Evolutionary conservation across 2,329 filamentous ascomycete species (phyloP).

Genomic region (Botryotinia convoluta): DNA sequence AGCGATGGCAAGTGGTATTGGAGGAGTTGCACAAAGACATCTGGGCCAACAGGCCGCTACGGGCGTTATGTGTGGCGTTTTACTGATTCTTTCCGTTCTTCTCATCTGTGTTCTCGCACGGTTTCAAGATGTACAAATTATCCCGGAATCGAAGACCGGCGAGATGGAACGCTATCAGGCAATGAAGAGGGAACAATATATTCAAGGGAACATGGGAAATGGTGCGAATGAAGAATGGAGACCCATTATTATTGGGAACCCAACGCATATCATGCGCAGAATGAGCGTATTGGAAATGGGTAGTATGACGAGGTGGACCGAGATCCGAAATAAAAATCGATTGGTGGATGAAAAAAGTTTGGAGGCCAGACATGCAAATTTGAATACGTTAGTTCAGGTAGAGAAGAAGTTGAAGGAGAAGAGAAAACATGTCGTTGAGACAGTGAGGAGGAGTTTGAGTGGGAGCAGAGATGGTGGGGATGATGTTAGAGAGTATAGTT

Average conservation of each 20-base stretch:
- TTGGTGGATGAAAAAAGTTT: slow-evolving; percentile 48
- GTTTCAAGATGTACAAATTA: slow-evolving; percentile 65
- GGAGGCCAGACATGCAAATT: slow-evolving; percentile 37
- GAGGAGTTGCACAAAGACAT: slow-evolving; percentile 63
- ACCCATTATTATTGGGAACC: slow-evolving; percentile 69
- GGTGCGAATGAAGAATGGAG: slow-evolving; percentile 55
- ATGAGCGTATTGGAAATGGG: slow-evolving; percentile 73
- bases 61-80: slow-evolving; percentile 64
- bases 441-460: slow-evolving; percentile 29
- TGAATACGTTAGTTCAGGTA: slow-evolving; percentile 30
- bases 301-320: slow-evolving; percentile 65
- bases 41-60: slow-evolving; percentile 67
- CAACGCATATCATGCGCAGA: slow-evolving; percentile 63
- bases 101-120: slow-evolving; percentile 61
- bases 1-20: slow-evolving; percentile 64
- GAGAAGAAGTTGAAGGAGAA: slow-evolving; percentile 30
- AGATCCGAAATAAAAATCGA: slow-evolving; percentile 62
- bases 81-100: slow-evolving; percentile 62
- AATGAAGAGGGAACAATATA: slow-evolving; percentile 43
- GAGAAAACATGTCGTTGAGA: slow-evolving; percentile 25
- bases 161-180: slow-evolving; percentile 53
- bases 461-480: slow-evolving; percentile 23
- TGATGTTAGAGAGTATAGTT: slow-evolving; percentile 24
- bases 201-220: slow-evolving; percentile 35
- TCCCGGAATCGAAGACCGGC: slow-evolving; percentile 57